Conservation (phyloP, 257 asterid genomes). For the Oldenlandia corymbosa region DNA sequence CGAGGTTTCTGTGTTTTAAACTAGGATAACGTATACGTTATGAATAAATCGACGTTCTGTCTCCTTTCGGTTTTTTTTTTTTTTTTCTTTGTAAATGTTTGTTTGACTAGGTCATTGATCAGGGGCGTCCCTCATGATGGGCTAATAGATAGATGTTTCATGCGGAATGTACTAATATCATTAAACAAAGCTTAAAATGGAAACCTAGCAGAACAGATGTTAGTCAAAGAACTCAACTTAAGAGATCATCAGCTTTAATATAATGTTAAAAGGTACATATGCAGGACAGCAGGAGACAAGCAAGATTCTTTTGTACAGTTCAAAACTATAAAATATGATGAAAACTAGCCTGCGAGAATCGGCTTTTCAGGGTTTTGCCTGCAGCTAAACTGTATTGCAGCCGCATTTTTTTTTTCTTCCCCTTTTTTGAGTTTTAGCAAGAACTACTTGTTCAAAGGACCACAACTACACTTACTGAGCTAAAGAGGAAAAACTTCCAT, state of each 20-base stretch:
- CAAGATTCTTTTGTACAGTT: conserved; percentile 2
- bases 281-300: conserved; percentile 9
- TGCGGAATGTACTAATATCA: conserved; percentile 8
- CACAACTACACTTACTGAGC: conserved; percentile 37
- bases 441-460: conserved; percentile 29
- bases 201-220: conserved; percentile 11
- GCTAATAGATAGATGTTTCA: conserved; percentile 9
- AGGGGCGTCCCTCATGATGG: conserved; percentile 7
- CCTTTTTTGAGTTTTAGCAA: conserved; percentile 18
- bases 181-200: conserved; percentile 6
- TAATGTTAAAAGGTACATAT: not conserved
- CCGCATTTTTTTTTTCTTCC: conserved; percentile 29
- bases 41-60: too few species aligned
- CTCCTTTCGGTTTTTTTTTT: too few species aligned
- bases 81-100: not conserved
- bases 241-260: not conserved
- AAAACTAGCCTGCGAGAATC: conserved; percentile 2
- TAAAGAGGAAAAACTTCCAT: conserved; percentile 16
- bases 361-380: conserved; percentile 26
- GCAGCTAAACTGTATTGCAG: conserved; percentile 19
- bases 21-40: too few species aligned
- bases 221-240: conserved; percentile 5
- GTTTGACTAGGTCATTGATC: conserved; percentile 4
- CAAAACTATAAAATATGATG: not conserved
- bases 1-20: not conserved